phyloP scores from a whole-genome alignment of 2,329 filamentous ascomycete genomes.

The Diaporthe sp. region DNA sequence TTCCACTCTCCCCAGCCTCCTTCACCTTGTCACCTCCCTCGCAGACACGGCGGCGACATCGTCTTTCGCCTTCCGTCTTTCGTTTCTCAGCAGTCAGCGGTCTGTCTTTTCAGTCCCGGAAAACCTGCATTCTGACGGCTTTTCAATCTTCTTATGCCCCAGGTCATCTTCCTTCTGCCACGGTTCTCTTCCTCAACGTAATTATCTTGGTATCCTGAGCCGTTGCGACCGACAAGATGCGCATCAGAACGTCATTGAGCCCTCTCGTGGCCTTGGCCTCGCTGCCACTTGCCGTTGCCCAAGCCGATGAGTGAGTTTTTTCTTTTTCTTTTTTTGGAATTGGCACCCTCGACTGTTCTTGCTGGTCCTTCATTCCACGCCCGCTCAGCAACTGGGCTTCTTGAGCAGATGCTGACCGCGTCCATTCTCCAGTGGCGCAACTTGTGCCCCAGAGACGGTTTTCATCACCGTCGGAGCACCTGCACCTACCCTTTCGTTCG shows the following conservation, averaged over 20 bases:
- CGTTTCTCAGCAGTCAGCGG: conserved; percentile 23
- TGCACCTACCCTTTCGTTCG: conserved; percentile 31
- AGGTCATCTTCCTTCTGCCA: neutral
- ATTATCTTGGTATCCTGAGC: neutral
- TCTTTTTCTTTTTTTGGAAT: no score
- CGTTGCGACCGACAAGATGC: conserved; percentile 48
- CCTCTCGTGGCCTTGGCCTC: conserved; percentile 49
- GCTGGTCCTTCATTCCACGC: conserved; percentile 30
- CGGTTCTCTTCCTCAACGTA: neutral
- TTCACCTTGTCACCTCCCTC: neutral
- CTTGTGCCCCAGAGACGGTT: conserved; percentile 57
- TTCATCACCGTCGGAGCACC: conserved; percentile 57
- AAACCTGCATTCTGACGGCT: neutral
- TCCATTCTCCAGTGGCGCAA: conserved; percentile 38
- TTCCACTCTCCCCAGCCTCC: conserved; percentile 6
- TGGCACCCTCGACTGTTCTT: neutral
- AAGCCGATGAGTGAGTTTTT: conserved; percentile 48
- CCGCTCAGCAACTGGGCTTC: conserved; percentile 33
- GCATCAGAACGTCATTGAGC: conserved; percentile 47
- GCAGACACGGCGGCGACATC: conserved; percentile 19
- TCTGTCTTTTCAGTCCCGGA: neutral
- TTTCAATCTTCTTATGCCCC: neutral
- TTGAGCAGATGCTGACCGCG: conserved; percentile 23
- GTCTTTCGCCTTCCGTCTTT: conserved; percentile 28
- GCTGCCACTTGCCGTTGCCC: conserved; percentile 46